Evolutionary conservation across 2,329 filamentous ascomycete genomes (phyloP), one percentile per base, ranked within the genome.

Genomic region (Fusarium siculi): DNA sequence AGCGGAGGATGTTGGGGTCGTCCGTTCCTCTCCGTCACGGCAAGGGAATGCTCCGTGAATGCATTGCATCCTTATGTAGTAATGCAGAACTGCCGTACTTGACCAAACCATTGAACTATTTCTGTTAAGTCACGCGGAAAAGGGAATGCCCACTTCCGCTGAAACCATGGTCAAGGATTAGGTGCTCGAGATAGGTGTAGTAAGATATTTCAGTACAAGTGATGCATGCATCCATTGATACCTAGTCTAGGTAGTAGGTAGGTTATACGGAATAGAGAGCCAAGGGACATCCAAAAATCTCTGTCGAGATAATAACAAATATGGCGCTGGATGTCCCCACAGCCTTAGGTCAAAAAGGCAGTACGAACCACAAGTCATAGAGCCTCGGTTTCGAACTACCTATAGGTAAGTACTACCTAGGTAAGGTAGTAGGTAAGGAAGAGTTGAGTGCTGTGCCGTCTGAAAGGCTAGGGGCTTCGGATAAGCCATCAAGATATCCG

Each of bases 11-110:
- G 57, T 47, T 58, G 32, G 19, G 56, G 32, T 58, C 21, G 14
- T 37, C 55, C 23, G 64, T 55, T 64, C 43, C 46, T 40, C 39
- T 60, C 55, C 49, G 70, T 56, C 54, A 55, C 40, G 55, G 56
- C 53, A 49, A 66, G 47, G 43, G 21, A 59, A 34, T 65, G 25
- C 50, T 63, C 49, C 44, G 44, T 56, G 30, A 39, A 36, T 46
- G 50, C 39, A 40, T 43, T 70, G 60, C 32, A 32, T 46, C n/a
- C 49, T 43, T 55, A 50, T 53, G 46, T 66, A 53, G 70, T 39
- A 42, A 50, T 36, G 52, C 50, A 61, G 40, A 70, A 56, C 52
- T 70, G 65, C 59, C 59, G 46, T 61, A 53, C 40, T 60, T 50
- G 32, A 63, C 44, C 65, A 50, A 43, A 50, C 16, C 32, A 53